Conservation (phyloP, 1,284 basidiomycete species). For the Rhodotorula sp. region DNA sequence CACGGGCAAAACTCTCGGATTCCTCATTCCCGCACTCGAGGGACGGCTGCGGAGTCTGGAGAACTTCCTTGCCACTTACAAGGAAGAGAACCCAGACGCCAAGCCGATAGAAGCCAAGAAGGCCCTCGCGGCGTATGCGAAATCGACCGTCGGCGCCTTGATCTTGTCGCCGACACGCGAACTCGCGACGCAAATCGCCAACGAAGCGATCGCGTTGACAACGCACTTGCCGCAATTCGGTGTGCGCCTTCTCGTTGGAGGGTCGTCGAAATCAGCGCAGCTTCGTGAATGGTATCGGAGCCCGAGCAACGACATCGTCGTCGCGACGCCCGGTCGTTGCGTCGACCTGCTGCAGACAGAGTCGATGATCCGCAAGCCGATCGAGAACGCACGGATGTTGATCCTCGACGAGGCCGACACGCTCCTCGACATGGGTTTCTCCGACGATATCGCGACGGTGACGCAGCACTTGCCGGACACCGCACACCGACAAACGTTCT, state of each 20-base stretch:
- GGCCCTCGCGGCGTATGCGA: slow-evolving; percentile 42
- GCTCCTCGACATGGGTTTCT: slow-evolving; percentile 93
- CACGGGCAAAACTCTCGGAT: slow-evolving; percentile 89
- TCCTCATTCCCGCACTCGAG: slow-evolving; percentile 75
- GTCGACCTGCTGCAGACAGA: slow-evolving; percentile 72
- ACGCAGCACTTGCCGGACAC: slow-evolving; percentile 64
- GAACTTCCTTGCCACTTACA: slow-evolving; percentile 81
- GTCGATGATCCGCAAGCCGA: slow-evolving; percentile 66
- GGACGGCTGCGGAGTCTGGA: slow-evolving; percentile 74
- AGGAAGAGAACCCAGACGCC: slow-evolving; percentile 46
- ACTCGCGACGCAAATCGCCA: slow-evolving; percentile 88
- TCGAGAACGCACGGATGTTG: slow-evolving; percentile 64
- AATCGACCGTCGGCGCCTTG: slow-evolving; percentile 65
- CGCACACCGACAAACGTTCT: slow-evolving; percentile 78
- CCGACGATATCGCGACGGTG: slow-evolving; percentile 80
- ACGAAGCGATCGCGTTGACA: slow-evolving; percentile 76
- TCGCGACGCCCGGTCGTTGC: slow-evolving; percentile 88
- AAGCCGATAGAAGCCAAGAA: slow-evolving; percentile 48
- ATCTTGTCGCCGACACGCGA: slow-evolving; percentile 93
- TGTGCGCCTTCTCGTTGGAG: slow-evolving; percentile 90
- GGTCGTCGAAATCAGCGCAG: slow-evolving; percentile 78
- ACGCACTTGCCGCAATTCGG: slow-evolving; percentile 73
- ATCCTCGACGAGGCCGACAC: slow-evolving; percentile 96
- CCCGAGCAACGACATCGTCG: slow-evolving; percentile 77
- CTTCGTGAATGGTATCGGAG: slow-evolving; percentile 63